Conservation (phyloP, 345 rosid genomes). For the Durio zibethinus region DNA sequence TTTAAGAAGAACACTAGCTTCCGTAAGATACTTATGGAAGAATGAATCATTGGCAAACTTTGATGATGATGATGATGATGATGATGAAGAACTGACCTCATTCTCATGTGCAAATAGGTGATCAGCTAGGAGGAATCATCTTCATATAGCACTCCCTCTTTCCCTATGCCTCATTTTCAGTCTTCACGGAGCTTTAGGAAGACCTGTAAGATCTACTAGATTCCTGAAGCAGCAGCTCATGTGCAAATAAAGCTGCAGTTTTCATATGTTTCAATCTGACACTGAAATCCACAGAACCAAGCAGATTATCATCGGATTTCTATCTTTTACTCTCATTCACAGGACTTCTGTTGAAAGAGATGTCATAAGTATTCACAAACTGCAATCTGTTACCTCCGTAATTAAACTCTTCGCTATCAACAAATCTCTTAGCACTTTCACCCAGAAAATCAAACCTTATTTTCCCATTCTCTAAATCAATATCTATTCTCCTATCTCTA, state of each 20-base stretch:
- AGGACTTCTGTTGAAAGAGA: constrained; percentile 24
- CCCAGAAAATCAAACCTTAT: constrained; percentile 14
- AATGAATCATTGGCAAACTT: constrained; percentile 40
- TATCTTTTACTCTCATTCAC: constrained; percentile 22
- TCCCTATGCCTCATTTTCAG: constrained; percentile 25
- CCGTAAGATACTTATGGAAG: constrained; percentile 49
- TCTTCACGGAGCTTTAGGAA: constrained; percentile 26
- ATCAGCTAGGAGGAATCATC: constrained; percentile 26
- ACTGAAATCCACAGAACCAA: constrained; percentile 36
- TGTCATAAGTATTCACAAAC: constrained; percentile 22
- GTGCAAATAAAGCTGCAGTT: constrained; percentile 39
- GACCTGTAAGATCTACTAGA: constrained; percentile 35
- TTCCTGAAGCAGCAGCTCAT: constrained; percentile 29
- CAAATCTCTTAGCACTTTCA: constrained; percentile 27
- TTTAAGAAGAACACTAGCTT: constrained; percentile 51
- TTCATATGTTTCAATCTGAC: constrained; percentile 29
- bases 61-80: constrained; percentile 45
- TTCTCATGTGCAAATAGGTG: constrained; percentile 15
- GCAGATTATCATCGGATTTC: constrained; percentile 34
- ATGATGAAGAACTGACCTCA: constrained; percentile 27
- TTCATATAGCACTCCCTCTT: constrained; percentile 9
- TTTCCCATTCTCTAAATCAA: constrained; percentile 21
- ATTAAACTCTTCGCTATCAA: constrained; percentile 25
- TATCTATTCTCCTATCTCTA: constrained; percentile 20
- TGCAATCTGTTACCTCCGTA: constrained; percentile 29